Evolutionary conservation across 495 filamentous ascomycete genomes (phyloP), one percentile per base, ranked within the genome.

Genomic region (Aspergillus bertholletiae): DNA sequence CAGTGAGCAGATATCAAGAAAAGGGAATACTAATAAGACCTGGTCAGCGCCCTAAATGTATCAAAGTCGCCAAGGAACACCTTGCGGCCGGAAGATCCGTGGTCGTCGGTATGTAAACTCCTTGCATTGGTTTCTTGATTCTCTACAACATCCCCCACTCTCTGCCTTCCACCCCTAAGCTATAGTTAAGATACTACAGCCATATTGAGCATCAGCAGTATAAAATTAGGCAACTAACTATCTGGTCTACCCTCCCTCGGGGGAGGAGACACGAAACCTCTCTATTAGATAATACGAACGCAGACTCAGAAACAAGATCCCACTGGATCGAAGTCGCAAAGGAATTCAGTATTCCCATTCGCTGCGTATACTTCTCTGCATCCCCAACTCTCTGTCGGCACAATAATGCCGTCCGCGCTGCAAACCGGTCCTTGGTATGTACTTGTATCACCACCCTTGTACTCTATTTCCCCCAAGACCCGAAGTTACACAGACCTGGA

Each of bases 231-330:
- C 3, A 15, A 37, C 34, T 37, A n/a, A 37, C 34, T 15, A 37
- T 37, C 13, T 37, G 11, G 8, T 37, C 13, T 15, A 37, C 13
- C 34, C 13, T 15, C 34, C 8, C 17, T 37, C 30, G 3, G 34
- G 34, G 34, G 34, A n/a, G 13, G 34, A 15, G 9, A 37, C 34
- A n/a, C 13, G 5, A 34, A 15, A 12, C 1, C 17, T 27, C 21
- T 44, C 12, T 23, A 49, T 59, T 28, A 96, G 93, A 98, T 69
- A 97, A 96, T 67, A 97, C 94, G 23, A 97, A 97, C 64, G 83
- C 93, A 28, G 85, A 96, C 62, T 61, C 71, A 4, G 88, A 90
- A 45, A 88, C 84, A 34, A 75, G 95, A 59, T 75, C 76, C 11
- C 73, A 87, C 51, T 97, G 92, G 91, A 68, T 89, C 22, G 74